A percentile compares a stretch with the other conserved stretches of the same genome.
Conservation (phyloP, 1,284 basidiomycete species). For the Heterobasidion parviporum region DNA sequence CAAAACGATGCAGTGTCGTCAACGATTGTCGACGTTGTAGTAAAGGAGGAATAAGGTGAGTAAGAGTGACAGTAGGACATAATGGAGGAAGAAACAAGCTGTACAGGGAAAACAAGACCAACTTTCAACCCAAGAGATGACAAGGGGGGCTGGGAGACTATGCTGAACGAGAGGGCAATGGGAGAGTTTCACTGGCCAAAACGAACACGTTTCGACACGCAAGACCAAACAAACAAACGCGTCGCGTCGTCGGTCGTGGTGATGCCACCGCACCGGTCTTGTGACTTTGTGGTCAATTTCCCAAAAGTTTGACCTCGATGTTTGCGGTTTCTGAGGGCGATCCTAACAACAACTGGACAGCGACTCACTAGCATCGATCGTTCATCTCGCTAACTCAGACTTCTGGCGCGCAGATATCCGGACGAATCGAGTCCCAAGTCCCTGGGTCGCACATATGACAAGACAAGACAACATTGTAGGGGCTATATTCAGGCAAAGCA, state of each 20-base stretch:
- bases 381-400: no score
- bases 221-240: conserved; percentile 9
- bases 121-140: background rate
- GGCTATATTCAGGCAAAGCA: no score
- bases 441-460: no score
- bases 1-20: background rate
- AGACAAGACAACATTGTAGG: no score
- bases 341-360: no score
- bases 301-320: background rate
- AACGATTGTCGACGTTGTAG: background rate
- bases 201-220: background rate
- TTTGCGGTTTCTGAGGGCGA: no score
- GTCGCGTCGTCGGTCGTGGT: conserved; percentile 1
- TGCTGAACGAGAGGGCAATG: background rate
- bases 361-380: no score
- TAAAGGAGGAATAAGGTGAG: conserved; percentile 3
- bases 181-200: background rate
- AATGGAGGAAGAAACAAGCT: conserved; percentile 1
- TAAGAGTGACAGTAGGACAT: background rate
- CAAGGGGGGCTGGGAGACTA: background rate
- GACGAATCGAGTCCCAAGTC: no score
- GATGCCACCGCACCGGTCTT: conserved; percentile 3
- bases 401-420: no score
- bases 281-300: background rate
- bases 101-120: background rate